Evolutionary conservation across 1,284 basidiomycete species (phyloP).

Genomic region (Marasmius oreades): DNA sequence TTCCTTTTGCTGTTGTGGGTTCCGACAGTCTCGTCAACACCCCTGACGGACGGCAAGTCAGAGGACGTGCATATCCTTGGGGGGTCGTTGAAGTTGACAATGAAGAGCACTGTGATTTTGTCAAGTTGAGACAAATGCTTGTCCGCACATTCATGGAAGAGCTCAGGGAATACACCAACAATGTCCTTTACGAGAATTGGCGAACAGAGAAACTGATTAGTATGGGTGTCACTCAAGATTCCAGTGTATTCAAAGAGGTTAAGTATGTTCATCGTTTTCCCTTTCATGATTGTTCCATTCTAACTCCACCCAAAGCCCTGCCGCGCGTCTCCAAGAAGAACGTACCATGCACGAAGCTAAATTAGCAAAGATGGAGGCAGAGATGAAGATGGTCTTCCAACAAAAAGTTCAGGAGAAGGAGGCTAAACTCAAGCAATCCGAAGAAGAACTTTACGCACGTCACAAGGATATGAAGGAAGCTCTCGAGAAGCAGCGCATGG

Average conservation of each 20-base stretch:
- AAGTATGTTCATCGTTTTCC: slow-evolving; percentile 61
- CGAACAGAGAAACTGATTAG: slow-evolving; percentile 89
- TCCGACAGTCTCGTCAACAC: slow-evolving; percentile 81
- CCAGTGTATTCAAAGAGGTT: slow-evolving; percentile 96
- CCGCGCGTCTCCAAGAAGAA: slow-evolving; percentile 93
- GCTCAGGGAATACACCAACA: slow-evolving; percentile 91
- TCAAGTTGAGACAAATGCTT: slow-evolving; percentile 97
- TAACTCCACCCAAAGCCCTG: slow-evolving; percentile 59
- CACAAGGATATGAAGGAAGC: slow-evolving; percentile 99
- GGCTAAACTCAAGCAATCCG: slow-evolving; percentile 94
- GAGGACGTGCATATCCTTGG: slow-evolving; percentile 94
- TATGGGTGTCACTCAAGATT: slow-evolving; percentile 96
- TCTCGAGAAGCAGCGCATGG: slow-evolving; percentile 92
- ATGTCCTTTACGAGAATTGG: slow-evolving; percentile 94
- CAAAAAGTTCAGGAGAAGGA: slow-evolving; percentile 99
- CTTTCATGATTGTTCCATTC: neutral
- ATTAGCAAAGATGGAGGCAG: slow-evolving; percentile 97
- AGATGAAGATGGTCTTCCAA: slow-evolving; percentile 99
- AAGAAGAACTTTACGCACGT: slow-evolving; percentile 95
- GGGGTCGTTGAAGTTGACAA: slow-evolving; percentile 98
- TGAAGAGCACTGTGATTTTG: slow-evolving; percentile 97
- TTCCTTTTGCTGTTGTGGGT: slow-evolving; percentile 95
- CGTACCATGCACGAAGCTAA: slow-evolving; percentile 92
- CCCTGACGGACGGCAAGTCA: slow-evolving; percentile 84
- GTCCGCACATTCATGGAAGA: slow-evolving; percentile 99